Evolutionary conservation across 1,284 basidiomycete genomes (phyloP).

Genomic region (Rhodotorula sp.): DNA sequence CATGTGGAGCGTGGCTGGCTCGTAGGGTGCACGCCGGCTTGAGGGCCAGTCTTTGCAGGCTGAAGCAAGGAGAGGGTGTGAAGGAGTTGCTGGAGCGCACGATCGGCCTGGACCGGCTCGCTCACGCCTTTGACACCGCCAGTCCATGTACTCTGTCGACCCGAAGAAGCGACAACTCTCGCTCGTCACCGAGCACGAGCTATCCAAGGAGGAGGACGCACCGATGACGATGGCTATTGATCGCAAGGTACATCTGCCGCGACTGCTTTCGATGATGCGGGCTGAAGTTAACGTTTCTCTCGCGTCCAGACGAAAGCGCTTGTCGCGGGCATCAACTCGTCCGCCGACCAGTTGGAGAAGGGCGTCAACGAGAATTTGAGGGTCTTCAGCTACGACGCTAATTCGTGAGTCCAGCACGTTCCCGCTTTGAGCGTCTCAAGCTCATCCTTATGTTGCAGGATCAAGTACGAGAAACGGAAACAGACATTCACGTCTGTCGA

Average conservation of each 20-base stretch:
- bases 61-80: background rate
- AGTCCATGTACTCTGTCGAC: constrained; percentile 38
- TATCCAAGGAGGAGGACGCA: constrained; percentile 78
- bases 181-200: constrained; percentile 66
- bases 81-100: background rate
- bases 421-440: background rate
- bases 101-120: background rate
- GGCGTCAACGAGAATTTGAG: constrained; percentile 81
- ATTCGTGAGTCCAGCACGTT: constrained; percentile 45
- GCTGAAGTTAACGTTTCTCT: background rate
- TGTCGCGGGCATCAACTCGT: constrained; percentile 77
- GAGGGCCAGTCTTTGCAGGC: background rate
- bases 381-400: constrained; percentile 62
- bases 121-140: background rate
- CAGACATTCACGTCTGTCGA: constrained; percentile 63
- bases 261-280: background rate
- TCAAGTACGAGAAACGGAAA: constrained; percentile 58
- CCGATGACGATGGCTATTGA: constrained; percentile 87
- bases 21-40: background rate
- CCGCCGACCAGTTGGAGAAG: constrained; percentile 60
- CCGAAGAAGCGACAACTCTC: constrained; percentile 53
- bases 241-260: constrained; percentile 27
- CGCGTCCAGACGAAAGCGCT: constrained; percentile 18
- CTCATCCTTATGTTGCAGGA: constrained; percentile 45
- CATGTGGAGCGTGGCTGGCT: background rate